Evolutionary conservation across 495 filamentous ascomycete genomes (phyloP).

Genomic region (Parmelia sp.): DNA sequence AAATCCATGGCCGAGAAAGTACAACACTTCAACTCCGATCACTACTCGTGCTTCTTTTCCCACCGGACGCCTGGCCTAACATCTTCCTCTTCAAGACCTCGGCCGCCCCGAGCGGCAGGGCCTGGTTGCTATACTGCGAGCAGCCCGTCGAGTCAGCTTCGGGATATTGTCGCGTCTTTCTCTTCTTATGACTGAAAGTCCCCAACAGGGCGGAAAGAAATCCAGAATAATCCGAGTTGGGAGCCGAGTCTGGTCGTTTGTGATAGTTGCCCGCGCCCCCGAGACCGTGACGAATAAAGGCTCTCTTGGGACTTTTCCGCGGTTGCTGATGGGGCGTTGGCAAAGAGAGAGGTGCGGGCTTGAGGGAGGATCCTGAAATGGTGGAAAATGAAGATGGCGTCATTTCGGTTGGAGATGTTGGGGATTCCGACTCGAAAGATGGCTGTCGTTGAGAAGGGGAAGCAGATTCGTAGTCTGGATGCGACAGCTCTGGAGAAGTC

Average conservation of each 20-base stretch:
- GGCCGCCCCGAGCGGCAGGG: constrained; percentile 24
- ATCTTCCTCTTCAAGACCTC: constrained; percentile 27
- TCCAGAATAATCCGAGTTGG: constrained; percentile 17
- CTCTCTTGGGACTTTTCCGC: constrained; percentile 19
- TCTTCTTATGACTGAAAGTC: constrained; percentile 11
- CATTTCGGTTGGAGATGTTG: constrained; percentile 3
- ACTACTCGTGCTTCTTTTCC: constrained; percentile 12
- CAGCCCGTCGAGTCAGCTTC: constrained; percentile 10
- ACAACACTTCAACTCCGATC: constrained; percentile 4
- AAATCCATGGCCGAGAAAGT: no score
- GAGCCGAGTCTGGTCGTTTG: constrained; percentile 15
- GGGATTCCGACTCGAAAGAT: not conserved
- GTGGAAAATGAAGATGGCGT: constrained; percentile 17
- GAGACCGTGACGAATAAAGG: constrained; percentile 27
- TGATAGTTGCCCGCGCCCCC: constrained; percentile 28
- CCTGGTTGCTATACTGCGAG: constrained; percentile 18
- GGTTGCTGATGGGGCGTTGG: constrained; percentile 7
- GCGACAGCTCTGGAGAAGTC: not conserved
- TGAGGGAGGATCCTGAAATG: constrained; percentile 17
- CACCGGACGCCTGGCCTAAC: constrained; percentile 18
- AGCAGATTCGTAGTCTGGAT: not conserved
- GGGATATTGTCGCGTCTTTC: constrained; percentile 14
- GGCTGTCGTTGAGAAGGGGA: constrained; percentile 1
- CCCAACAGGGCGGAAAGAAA: constrained; percentile 21
- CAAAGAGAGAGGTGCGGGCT: constrained; percentile 13